These are phyloP conservation scores for Alnus rubra DNA, from an alignment of 306 rosid species.

Conservation along the genomic window DNA sequence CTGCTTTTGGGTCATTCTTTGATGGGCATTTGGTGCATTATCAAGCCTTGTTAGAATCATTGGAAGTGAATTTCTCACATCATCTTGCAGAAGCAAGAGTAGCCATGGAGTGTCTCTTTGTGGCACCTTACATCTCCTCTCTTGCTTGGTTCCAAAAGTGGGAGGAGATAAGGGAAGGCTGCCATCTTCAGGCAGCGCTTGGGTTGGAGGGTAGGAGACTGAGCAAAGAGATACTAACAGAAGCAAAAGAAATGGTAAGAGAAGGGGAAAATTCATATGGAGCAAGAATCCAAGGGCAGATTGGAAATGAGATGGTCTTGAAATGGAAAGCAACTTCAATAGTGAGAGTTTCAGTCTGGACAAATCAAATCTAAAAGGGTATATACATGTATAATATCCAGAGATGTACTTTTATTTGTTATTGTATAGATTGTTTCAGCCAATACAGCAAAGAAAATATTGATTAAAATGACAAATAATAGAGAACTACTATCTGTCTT, in stretches of 20 bases:
- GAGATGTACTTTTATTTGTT: neutral
- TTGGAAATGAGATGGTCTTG: conserved; percentile 48
- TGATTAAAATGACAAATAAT: neutral
- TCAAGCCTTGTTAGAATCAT: conserved; percentile 54
- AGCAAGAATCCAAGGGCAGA: conserved; percentile 41
- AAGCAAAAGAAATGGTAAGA: conserved; percentile 48
- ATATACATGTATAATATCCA: too few species aligned
- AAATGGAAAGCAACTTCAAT: conserved; percentile 51
- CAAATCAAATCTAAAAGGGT: conserved; percentile 24
- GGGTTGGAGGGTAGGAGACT: conserved; percentile 40
- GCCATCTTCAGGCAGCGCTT: conserved; percentile 8
- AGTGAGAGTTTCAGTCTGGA: conserved; percentile 61
- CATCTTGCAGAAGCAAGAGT: conserved; percentile 53
- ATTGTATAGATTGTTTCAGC: neutral
- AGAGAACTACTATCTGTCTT: too few species aligned
- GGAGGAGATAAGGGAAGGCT: conserved; percentile 37
- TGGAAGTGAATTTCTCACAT: conserved; percentile 41
- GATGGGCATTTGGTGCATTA: conserved; percentile 49
- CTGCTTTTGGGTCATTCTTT: conserved; percentile 52
- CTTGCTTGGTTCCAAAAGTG: conserved; percentile 47
- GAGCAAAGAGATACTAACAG: conserved; percentile 45
- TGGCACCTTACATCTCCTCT: conserved; percentile 52
- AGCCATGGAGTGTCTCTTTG: conserved; percentile 50
- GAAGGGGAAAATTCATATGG: conserved; percentile 38
- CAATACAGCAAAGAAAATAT: neutral